These are phyloP conservation scores for Daedalea quercina DNA, from an alignment of 768 basidiomycete species.

Conservation along the genomic window DNA sequence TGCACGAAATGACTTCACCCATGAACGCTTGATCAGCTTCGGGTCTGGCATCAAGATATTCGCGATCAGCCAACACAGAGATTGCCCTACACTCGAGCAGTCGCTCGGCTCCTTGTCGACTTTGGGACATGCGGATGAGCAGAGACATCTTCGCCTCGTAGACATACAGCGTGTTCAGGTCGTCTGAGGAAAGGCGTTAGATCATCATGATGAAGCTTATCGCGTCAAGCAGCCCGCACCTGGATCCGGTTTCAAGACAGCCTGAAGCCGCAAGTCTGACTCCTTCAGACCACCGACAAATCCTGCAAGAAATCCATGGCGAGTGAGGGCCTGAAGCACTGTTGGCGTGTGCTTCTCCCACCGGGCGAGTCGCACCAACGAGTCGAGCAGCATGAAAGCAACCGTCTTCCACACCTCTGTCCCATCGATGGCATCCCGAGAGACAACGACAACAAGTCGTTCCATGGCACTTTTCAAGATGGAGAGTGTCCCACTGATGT, in stretches of 20 bases:
- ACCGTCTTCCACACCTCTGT: conserved; percentile 97
- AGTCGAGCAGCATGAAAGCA: conserved; percentile 85
- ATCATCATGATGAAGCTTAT: neutral
- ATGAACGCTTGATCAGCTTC: conserved; percentile 78
- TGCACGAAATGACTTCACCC: conserved; percentile 37
- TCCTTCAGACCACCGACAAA: conserved; percentile 85
- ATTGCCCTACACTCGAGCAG: conserved; percentile 75
- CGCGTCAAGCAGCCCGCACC: conserved; percentile 39
- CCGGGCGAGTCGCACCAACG: conserved; percentile 65
- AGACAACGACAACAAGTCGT: conserved; percentile 61
- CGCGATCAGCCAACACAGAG: conserved; percentile 71
- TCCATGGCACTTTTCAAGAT: conserved; percentile 68
- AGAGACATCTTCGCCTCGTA: conserved; percentile 94
- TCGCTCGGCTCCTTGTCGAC: conserved; percentile 76
- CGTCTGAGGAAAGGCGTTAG: conserved; percentile 41
- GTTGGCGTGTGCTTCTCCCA: conserved; percentile 56
- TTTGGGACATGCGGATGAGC: conserved; percentile 79
- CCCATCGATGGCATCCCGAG: conserved; percentile 91
- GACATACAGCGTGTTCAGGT: conserved; percentile 86
- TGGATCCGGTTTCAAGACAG: conserved; percentile 83
- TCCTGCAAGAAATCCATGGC: conserved; percentile 73
- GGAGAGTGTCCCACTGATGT: conserved; percentile 58
- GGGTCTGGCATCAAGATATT: conserved; percentile 81
- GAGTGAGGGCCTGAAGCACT: conserved; percentile 50
- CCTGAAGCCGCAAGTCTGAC: conserved; percentile 64